Evolutionary conservation across 768 basidiomycete species (phyloP), one percentile per base, ranked within the genome.

Genomic region (Amanita rubescens): DNA sequence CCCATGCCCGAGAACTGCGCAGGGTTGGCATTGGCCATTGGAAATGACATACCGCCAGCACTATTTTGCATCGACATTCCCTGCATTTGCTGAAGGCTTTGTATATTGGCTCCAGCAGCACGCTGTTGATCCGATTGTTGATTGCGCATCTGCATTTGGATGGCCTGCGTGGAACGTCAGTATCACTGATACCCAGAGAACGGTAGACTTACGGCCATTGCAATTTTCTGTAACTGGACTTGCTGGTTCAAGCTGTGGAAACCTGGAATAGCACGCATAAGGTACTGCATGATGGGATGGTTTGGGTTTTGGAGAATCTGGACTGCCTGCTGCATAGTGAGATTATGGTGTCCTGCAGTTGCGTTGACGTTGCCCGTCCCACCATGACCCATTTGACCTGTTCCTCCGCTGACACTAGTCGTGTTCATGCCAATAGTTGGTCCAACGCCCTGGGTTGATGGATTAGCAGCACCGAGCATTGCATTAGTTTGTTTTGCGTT

Each of bases 221-320:
- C 64, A 65, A 87, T 69, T 61, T 74, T 80, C 65, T 84, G 84
- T 57, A 87, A 60, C 67, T 88, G 84, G 59, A 74, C 68, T 54
- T 71, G 76, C 1, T 73, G 38, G 9, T 83, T 74, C 53, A 85
- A 64, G 17, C 60, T 60, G 57, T 71, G 67, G 58, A 87, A 87
- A 10, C 73, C 73, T 5, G 82, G 85, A 1, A 81, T 62, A 20
- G 67, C 67, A 34, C 72, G 67, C 9, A 70, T 57, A 69, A 87
- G 72, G 58, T 81, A 79, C 54, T 77, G 74, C 65, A 82, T 65
- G 52, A 86, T 70, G 20, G 82, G 80, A 63, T 88, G 81, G 10
- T 55, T 64, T 4, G 80, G 82, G 14, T 65, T 73, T 54, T 80
- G 79, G 61, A 87, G 60, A n/a, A 82, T 64, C 41, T 73, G 66